Percentiles rank a stretch among this genome's conserved stretches.
Evolutionary conservation across 1,139 yeast species (phyloP).

Genomic region (Saccharomyces uvarum): DNA sequence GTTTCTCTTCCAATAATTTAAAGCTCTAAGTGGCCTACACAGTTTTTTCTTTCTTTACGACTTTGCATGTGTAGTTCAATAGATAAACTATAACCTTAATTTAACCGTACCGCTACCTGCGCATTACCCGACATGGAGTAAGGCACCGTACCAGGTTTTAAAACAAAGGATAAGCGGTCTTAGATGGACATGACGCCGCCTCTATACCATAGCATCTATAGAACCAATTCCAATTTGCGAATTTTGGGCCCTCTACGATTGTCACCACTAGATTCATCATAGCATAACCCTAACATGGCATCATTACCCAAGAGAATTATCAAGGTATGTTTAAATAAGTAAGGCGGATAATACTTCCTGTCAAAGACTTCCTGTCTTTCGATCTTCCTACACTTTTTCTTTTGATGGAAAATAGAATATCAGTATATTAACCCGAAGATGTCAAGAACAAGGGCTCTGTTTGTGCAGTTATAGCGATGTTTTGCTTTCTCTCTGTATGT

Average conservation of each 20-base stretch:
- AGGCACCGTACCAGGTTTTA: not conserved
- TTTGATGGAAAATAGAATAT: not conserved
- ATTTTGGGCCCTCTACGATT: not conserved
- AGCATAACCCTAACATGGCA: constrained; percentile 38
- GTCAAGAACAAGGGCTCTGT: not conserved
- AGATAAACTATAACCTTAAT: too few species aligned
- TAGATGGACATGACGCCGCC: not conserved
- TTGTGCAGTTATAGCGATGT: not conserved
- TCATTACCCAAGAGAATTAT: constrained; percentile 81
- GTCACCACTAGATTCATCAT: not conserved
- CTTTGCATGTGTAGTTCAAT: too few species aligned
- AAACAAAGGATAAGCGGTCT: not conserved
- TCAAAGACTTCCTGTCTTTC: not conserved
- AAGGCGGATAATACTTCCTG: not conserved
- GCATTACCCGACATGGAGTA: not conserved
- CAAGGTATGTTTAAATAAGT: constrained; percentile 39
- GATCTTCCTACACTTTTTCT: not conserved
- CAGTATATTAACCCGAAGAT: not conserved
- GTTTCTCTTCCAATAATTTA: too few species aligned
- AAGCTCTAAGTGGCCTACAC: too few species aligned
- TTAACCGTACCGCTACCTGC: too few species aligned
- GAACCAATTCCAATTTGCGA: not conserved
- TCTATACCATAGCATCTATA: not conserved
- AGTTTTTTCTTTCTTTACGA: too few species aligned
- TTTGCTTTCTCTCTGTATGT: not conserved